Evolutionary conservation across 169 alveolate species (phyloP).

Genomic region (Plasmodium chabaudi): DNA sequence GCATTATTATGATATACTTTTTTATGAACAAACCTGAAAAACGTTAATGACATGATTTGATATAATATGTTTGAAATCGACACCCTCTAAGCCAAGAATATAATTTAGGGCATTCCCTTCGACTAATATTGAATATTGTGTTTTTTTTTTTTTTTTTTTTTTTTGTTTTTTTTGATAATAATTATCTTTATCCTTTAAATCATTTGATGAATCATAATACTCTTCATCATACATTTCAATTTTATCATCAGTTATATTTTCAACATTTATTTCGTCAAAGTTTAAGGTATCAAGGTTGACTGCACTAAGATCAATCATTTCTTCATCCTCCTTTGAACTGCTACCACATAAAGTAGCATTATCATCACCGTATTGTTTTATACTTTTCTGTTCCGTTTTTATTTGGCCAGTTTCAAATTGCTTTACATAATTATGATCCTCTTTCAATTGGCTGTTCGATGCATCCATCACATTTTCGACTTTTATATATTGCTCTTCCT

Average conservation of each 20-base stretch:
- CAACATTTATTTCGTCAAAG: conserved; percentile 21
- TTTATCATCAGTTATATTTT: conserved; percentile 32
- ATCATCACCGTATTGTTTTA: not conserved
- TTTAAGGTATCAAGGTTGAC: conserved; percentile 23
- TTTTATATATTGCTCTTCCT: not conserved
- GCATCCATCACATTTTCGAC: not conserved
- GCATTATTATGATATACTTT: not conserved
- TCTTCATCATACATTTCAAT: conserved; percentile 41
- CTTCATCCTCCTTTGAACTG: not conserved
- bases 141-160: conserved; percentile 79
- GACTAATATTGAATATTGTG: conserved; percentile 89
- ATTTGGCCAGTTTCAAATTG: not conserved
- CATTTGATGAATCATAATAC: conserved; percentile 45
- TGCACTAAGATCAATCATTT: conserved; percentile 7
- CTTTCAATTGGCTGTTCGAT: not conserved
- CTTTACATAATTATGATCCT: not conserved
- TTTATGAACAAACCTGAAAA: conserved; percentile 81
- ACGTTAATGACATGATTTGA: conserved; percentile 96
- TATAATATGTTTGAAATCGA: conserved; percentile 88
- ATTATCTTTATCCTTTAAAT: conserved; percentile 67
- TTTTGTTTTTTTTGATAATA: conserved; percentile 50
- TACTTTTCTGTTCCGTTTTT: not conserved
- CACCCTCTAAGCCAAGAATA: conserved; percentile 95
- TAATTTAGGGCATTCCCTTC: conserved; percentile 95
- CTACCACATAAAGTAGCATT: not conserved